Base-by-base conservation (phyloP, 257 asterid genomes). In the Echites panduratus region DNA sequence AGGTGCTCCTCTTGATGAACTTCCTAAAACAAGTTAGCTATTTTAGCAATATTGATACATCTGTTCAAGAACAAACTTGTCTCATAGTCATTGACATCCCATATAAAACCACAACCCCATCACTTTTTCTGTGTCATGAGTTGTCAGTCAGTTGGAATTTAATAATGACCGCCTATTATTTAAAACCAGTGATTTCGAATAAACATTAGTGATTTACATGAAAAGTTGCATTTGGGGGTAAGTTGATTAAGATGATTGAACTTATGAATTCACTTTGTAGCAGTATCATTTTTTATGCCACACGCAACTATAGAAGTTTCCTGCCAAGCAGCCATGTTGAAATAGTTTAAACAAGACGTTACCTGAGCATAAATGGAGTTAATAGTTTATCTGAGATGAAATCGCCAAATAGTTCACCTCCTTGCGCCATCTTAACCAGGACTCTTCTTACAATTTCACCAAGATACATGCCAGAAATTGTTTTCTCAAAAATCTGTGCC, bases 401-500 rank as follows among this genome's bases (percentile, higher is more conserved):
- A 43, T 79, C 79, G n/a, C 93, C 90, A 53, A 90, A 90, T 67
- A 90, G 73, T 69, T 77, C 64, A 32, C 82, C 86, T n/a, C 72
- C 84, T 82, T 77, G 79, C 53, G 88, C 90, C 97, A 90, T 83
- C 78, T 76, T 83, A 52, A 79, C 79, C 70, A 90, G 81, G 52
- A 90, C 90, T 63, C 90, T 82, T 79, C 97, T 82, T 17, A 81
- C 94, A 72, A 90, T 90, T 70, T 90, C 97, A 41, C 97, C 97
- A 27, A 90, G 92, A 80, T 89, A 90, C 96, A 90, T 87, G 9
- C 97, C 97, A 38, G 97, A 89, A 70, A 90, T 86, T 35, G 90
- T 86, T 70, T 90, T 90, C 88, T 90, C 97, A 70, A 86, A 90
- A 76, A 86, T 87, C 96, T 90, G 80, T 81, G 61, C 44, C 73